Percentiles rank a stretch among this genome's conserved stretches.
Evolutionary conservation across 2,329 filamentous ascomycete species (phyloP).

Genomic region (Beauveria brongniartii): DNA sequence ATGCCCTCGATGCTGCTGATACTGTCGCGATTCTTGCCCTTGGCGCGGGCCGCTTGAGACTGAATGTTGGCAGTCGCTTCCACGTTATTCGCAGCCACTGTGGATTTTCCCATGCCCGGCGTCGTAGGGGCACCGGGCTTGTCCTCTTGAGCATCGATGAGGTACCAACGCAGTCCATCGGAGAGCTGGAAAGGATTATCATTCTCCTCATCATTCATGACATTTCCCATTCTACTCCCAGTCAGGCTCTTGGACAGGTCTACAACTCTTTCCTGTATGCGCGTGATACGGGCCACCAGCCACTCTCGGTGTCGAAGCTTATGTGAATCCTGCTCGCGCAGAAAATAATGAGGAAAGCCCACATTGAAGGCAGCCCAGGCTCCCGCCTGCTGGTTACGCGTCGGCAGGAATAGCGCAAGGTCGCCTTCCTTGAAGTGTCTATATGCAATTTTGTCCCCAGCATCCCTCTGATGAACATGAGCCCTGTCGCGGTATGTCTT

Average conservation of each 20-base stretch:
- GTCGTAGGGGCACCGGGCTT: slow-evolving; percentile 88
- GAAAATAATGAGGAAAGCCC: slow-evolving; percentile 92
- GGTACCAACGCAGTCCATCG: slow-evolving; percentile 90
- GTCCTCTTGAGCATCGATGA: slow-evolving; percentile 89
- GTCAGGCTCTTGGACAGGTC: slow-evolving; percentile 74
- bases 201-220: slow-evolving; percentile 60
- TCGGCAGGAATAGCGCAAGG: slow-evolving; percentile 86
- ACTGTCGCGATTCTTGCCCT: slow-evolving; percentile 36
- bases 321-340: slow-evolving; percentile 86
- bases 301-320: slow-evolving; percentile 80
- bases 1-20: slow-evolving; percentile 60
- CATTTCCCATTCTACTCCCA: slow-evolving; percentile 38
- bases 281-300: slow-evolving; percentile 89
- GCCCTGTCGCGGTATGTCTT: slow-evolving; percentile 82
- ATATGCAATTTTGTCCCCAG: slow-evolving; percentile 93
- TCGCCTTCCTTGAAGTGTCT: slow-evolving; percentile 95
- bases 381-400: slow-evolving; percentile 84
- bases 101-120: slow-evolving; percentile 83
- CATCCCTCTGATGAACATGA: slow-evolving; percentile 70
- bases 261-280: slow-evolving; percentile 86
- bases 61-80: slow-evolving; percentile 73
- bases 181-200: slow-evolving; percentile 97
- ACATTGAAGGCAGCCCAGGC: slow-evolving; percentile 99
- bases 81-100: slow-evolving; percentile 78
- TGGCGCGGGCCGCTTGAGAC: slow-evolving; percentile 37